A percentile compares a stretch with the other conserved stretches of the same genome.
Evolutionary conservation across 805 yeast genomes (phyloP).

Genomic region (Kodamaea fukazawae): DNA sequence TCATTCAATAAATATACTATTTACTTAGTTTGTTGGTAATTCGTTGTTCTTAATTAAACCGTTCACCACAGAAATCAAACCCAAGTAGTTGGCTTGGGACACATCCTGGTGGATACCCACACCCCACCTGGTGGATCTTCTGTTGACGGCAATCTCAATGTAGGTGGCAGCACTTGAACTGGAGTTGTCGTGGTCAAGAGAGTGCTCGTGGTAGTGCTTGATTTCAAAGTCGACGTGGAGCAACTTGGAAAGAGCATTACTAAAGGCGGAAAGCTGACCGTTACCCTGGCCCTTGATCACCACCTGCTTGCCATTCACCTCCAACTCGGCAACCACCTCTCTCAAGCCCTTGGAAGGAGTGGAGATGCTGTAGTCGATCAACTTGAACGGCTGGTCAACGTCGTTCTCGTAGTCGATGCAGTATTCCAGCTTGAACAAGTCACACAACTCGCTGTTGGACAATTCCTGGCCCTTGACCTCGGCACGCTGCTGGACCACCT

Average conservation of each 20-base stretch:
- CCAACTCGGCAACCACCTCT: constrained; percentile 47
- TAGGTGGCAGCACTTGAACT: constrained; percentile 76
- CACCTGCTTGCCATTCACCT: constrained; percentile 40
- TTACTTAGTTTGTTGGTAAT: constrained; percentile 1
- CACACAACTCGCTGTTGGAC: constrained; percentile 59
- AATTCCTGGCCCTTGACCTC: constrained; percentile 73
- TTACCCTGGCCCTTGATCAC: constrained; percentile 64
- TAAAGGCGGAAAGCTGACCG: constrained; percentile 79
- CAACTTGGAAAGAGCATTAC: constrained; percentile 53
- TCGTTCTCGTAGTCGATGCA: constrained; percentile 37
- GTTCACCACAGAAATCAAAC: constrained; percentile 65
- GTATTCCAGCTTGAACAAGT: constrained; percentile 62
- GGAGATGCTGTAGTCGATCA: constrained; percentile 48
- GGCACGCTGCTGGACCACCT: constrained; percentile 65
- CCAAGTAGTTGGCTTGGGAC: constrained; percentile 75
- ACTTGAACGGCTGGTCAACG: constrained; percentile 28
- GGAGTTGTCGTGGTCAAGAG: constrained; percentile 66
- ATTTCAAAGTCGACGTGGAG: constrained; percentile 57
- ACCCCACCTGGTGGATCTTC: constrained; percentile 65
- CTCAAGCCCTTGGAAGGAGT: constrained; percentile 43
- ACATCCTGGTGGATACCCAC: constrained; percentile 91
- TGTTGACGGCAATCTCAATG: constrained; percentile 30
- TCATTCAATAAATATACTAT: background rate
- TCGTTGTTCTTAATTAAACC: constrained; percentile 24
- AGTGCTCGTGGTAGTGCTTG: constrained; percentile 72